Evolutionary conservation across 495 filamentous ascomycete genomes (phyloP).

Genomic region (Cercophora newfieldiana): DNA sequence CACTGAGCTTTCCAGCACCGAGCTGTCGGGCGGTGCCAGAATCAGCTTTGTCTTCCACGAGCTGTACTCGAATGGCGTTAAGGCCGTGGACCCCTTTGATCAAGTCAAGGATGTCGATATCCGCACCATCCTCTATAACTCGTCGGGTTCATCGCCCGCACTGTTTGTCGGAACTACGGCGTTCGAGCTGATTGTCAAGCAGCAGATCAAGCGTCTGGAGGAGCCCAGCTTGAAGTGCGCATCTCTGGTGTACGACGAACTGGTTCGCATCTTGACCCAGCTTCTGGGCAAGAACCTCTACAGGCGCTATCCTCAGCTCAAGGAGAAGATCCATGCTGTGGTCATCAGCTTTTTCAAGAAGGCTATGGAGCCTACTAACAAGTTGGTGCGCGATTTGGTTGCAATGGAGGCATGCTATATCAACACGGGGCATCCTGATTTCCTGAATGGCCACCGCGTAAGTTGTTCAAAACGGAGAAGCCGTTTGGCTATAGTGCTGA

Average conservation of each 20-base stretch:
- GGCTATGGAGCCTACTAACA: slow-evolving; percentile 95
- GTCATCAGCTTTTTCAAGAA: slow-evolving; percentile 97
- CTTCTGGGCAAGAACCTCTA: slow-evolving; percentile 87
- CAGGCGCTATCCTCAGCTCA: slow-evolving; percentile 85
- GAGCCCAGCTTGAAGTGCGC: slow-evolving; percentile 97
- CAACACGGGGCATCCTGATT: slow-evolving; percentile 98
- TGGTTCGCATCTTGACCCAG: slow-evolving; percentile 91
- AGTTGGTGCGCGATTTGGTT: slow-evolving; percentile 91
- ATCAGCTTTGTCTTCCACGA: slow-evolving; percentile 99
- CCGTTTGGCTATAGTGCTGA: slow-evolving; percentile 1
- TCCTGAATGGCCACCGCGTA: slow-evolving; percentile 90
- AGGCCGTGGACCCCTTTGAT: slow-evolving; percentile 97
- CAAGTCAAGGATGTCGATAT: slow-evolving; percentile 97
- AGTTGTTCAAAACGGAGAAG: slow-evolving; percentile 26
- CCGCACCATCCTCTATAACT: slow-evolving; percentile 95
- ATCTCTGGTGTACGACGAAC: slow-evolving; percentile 93
- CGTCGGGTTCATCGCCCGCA: slow-evolving; percentile 93
- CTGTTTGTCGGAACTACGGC: slow-evolving; percentile 97
- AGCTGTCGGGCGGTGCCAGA: slow-evolving; percentile 94
- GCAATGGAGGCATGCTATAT: slow-evolving; percentile 96
- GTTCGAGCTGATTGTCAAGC: slow-evolving; percentile 97
- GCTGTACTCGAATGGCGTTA: slow-evolving; percentile 95
- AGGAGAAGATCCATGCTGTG: slow-evolving; percentile 96
- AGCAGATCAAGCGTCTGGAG: slow-evolving; percentile 95
- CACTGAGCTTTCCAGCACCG: slow-evolving; percentile 87